Evolutionary conservation across 2,329 filamentous ascomycete species (phyloP), one percentile per base, ranked within the genome.

Genomic region (Aspergillus viridinutans): DNA sequence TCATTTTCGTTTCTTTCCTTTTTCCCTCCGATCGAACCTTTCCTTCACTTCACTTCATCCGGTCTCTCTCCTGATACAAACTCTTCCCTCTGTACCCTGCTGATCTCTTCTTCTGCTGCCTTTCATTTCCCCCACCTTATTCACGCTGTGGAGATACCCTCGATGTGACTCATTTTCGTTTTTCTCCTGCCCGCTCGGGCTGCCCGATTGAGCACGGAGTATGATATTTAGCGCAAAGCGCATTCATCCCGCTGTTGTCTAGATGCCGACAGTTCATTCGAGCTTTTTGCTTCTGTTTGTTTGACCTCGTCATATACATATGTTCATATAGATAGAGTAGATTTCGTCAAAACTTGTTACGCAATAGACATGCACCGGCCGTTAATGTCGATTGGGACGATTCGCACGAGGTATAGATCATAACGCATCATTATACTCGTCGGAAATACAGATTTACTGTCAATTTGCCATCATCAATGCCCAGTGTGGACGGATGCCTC

Each of bases 71-170:
- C 50, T 42, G 26, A 28, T 28, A 53, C 48, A 51, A 52, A 53
- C 52, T 56, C 47, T 58, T 52, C 56, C 53, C 47, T 58, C 47
- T 63, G 57, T 61, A 59, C 53, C 50, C 48, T 59, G 51, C 55
- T 56, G 20, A 48, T 25, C 12, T 26, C 35, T 25, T 45, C 42
- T 43, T 40, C 23, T 10, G 7, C 42, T 23, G 3, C 5, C n/a
- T 47, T 52, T 57, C 56, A 55, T 54, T 55, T 28, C 49, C 43
- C 50, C 40, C 14, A 48, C 43, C 28, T 3, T 17, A 17, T 38
- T 38, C 32, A 4, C 32, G 14, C 14, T 17, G 14, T 38, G 32
- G 32, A 38, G 32, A 38, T 38, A 38, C 32, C 32, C 32, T 43
- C 40, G 2, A 21, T 43, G n/a, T 12, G 10, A 20, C 3, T 35